Evolutionary conservation across 1,139 yeast species (phyloP), one percentile per base, ranked within the genome.

Genomic region (Candida labiduridarum): DNA sequence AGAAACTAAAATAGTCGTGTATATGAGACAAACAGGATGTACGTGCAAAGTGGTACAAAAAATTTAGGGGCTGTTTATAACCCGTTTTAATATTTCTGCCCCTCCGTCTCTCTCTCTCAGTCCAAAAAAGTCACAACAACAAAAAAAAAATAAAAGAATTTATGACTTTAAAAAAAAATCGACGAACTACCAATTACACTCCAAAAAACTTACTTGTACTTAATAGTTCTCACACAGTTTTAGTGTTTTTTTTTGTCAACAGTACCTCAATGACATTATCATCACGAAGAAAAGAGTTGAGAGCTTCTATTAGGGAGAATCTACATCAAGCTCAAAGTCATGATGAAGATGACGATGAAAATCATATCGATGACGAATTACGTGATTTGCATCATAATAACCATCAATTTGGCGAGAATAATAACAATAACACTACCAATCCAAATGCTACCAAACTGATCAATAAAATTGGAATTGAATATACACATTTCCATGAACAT

Each of bases 211-310:
- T n/a, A n/a, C n/a, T n/a, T n/a, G n/a, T n/a, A n/a, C n/a, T n/a
- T n/a, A n/a, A n/a, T n/a, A n/a, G n/a, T n/a, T n/a, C n/a, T 4
- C 29, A 1, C 41, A 19, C 41, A 22, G 16, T 2, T 11, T 11
- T 25, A 19, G 15, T n/a, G 18, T 30, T 36, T 36, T 36, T 11
- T 5, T 36, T 7, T 19, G n/a, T 12, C 9, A 14, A 15, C 22
- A n/a, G n/a, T n/a, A n/a, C n/a, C n/a, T n/a, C 29, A 41, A 50
- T 55, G 53, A 50, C 54, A 16, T 51, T 55, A 43, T 52, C 58
- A 15, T 52, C 57, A 6, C 54, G 50, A 45, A 52, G 58, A 49
- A 52, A 52, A 48, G 57, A 52, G 15, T 49, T 55, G 10, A 49
- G 58, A 39, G 58, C 51, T 9, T 52, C 57, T 3, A 48, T 53